phyloP scores from a whole-genome alignment of 2,329 filamentous ascomycete species.

The Huntiella decipiens region DNA sequence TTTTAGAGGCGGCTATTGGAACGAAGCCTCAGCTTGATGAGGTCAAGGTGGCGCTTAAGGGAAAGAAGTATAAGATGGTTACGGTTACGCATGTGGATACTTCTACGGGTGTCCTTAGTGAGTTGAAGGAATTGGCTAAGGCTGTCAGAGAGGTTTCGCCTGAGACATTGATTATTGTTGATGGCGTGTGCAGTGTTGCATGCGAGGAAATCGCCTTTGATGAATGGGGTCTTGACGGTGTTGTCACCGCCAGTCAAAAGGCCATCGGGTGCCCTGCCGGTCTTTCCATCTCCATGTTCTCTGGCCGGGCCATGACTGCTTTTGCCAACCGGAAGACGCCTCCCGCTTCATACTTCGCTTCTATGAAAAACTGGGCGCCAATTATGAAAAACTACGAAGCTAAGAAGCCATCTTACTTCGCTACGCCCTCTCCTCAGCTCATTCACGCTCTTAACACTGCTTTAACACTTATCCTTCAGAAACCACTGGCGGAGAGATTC shows the following conservation, averaged over 20 bases:
- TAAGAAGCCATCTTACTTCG: conserved; percentile 94
- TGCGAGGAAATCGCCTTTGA: conserved; percentile 94
- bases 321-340: conserved; percentile 67
- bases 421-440: conserved; percentile 85
- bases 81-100: conserved; percentile 97
- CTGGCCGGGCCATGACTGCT: conserved; percentile 63
- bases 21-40: conserved; percentile 70
- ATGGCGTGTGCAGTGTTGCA: conserved; percentile 93
- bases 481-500: conserved; percentile 66
- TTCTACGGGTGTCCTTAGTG: conserved; percentile 84
- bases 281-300: conserved; percentile 85
- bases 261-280: conserved; percentile 91
- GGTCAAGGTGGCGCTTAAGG: conserved; percentile 70
- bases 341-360: conserved; percentile 80
- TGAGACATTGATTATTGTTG: conserved; percentile 77
- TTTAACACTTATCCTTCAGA: conserved; percentile 66
- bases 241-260: conserved; percentile 90
- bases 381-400: conserved; percentile 99
- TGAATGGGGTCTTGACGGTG: conserved; percentile 80
- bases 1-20: conserved; percentile 77
- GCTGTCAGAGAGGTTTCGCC: conserved; percentile 74
- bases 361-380: conserved; percentile 95
- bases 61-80: conserved; percentile 84
- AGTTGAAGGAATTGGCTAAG: conserved; percentile 68
- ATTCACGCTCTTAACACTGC: conserved; percentile 83